A percentile compares a stretch with the other conserved stretches of the same genome.
phyloP scores from a whole-genome alignment of 2,329 filamentous ascomycete species.

The Hypoxylon sp. region DNA sequence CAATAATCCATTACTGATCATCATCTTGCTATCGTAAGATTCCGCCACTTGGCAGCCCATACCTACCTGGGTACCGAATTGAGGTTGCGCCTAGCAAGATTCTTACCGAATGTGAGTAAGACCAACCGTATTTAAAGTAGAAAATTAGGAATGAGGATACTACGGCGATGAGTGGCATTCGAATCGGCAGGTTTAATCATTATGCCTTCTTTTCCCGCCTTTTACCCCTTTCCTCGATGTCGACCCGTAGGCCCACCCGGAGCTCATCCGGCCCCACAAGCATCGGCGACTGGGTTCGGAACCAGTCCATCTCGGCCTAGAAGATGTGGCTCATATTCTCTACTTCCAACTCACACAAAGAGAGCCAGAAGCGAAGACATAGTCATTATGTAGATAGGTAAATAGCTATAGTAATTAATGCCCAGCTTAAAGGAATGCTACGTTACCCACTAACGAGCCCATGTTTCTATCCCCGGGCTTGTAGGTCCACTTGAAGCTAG shows the following conservation, averaged over 20 bases:
- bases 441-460: not conserved
- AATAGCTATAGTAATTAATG: not conserved
- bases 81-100: not conserved
- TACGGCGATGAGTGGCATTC: not conserved
- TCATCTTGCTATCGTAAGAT: not conserved
- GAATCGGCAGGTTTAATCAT: not conserved
- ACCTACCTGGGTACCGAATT: not conserved
- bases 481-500: not conserved
- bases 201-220: not conserved
- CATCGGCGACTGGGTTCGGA: constrained; percentile 27
- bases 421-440: not conserved
- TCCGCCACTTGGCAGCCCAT: not conserved
- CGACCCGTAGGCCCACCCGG: constrained; percentile 26
- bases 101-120: not conserved
- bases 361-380: not conserved
- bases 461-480: not conserved
- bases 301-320: constrained; percentile 34
- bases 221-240: not conserved
- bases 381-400: not conserved
- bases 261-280: constrained; percentile 34
- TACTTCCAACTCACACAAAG: not conserved
- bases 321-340: constrained; percentile 26
- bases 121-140: not conserved
- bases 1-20: not conserved
- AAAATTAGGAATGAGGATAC: not conserved